These are phyloP conservation scores for Aaosphaeria arxii DNA, from an alignment of 2,329 filamentous ascomycete genomes.

Conservation along the genomic window DNA sequence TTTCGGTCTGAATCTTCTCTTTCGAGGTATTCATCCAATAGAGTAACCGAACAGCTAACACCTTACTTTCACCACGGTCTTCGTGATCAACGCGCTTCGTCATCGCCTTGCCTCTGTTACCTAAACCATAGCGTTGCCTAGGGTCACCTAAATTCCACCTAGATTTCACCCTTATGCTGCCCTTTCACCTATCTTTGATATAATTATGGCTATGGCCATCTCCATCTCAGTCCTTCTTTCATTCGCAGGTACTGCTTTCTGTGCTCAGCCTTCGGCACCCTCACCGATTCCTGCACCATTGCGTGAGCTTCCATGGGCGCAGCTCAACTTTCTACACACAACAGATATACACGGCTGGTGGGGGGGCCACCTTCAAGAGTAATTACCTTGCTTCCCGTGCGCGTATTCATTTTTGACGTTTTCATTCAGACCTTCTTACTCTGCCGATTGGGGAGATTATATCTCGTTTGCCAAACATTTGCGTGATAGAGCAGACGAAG, in stretches of 20 bases:
- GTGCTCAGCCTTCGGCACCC: constrained; percentile 76
- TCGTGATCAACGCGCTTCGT: too few relatives aligned
- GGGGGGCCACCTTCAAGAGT: constrained; percentile 89
- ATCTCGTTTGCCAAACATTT: constrained; percentile 87
- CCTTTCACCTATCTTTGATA: too few relatives aligned
- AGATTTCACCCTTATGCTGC: too few relatives aligned
- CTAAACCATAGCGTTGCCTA: too few relatives aligned
- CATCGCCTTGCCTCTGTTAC: too few relatives aligned
- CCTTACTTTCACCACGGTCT: too few relatives aligned
- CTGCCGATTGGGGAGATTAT: constrained; percentile 97
- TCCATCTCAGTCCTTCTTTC: too few relatives aligned
- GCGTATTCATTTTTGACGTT: constrained; percentile 6
- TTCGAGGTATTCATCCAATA: too few relatives aligned
- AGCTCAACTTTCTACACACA: constrained; percentile 87
- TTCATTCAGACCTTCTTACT: constrained; percentile 70
- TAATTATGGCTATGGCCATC: too few relatives aligned
- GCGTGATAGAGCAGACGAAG: constrained; percentile 71
- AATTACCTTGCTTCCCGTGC: constrained; percentile 7
- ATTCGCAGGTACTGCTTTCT: not conserved
- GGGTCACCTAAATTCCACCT: too few relatives aligned
- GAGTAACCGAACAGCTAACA: too few relatives aligned
- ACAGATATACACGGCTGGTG: constrained; percentile 96
- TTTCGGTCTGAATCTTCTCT: too few relatives aligned
- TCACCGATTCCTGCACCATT: constrained; percentile 75
- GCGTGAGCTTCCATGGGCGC: constrained; percentile 83